Percentiles rank a stretch among this genome's conserved stretches.
Conservation (phyloP, 495 filamentous ascomycete species). For the Lepidopterella palustris region DNA sequence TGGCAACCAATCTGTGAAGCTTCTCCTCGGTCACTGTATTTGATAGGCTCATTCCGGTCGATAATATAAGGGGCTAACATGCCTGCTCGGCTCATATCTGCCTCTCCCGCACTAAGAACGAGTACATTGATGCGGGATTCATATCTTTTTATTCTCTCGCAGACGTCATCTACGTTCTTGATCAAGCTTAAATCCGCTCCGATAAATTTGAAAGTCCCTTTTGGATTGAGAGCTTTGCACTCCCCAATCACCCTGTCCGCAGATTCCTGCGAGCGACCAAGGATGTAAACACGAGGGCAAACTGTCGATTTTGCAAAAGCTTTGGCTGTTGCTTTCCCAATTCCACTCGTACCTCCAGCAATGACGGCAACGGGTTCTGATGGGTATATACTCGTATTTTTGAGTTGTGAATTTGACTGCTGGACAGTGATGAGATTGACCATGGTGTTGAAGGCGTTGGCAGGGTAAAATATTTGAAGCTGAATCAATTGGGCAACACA, state of each 20-base stretch:
- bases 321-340: conserved; percentile 54
- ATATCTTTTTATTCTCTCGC: conserved; percentile 44
- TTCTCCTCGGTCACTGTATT: conserved; percentile 29
- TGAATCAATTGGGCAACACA: no score
- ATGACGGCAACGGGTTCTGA: conserved; percentile 48
- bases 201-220: conserved; percentile 49
- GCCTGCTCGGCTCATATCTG: conserved; percentile 19
- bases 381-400: conserved; percentile 36
- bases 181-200: conserved; percentile 51
- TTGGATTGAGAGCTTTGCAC: conserved; percentile 44
- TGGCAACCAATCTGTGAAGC: conserved; percentile 16
- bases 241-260: conserved; percentile 42
- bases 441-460: no score
- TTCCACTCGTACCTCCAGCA: conserved; percentile 60
- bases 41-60: background rate
- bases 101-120: conserved; percentile 46
- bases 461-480: no score
- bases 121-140: conserved; percentile 55
- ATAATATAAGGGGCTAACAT: background rate
- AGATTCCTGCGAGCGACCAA: conserved; percentile 44
- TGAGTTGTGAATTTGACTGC: conserved; percentile 28
- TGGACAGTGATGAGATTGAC: conserved; percentile 7
- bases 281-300: conserved; percentile 44
- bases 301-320: conserved; percentile 48
- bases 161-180: conserved; percentile 51